Base-by-base conservation (phyloP, 2,329 filamentous ascomycete species). In the Camillea tinctor region DNA sequence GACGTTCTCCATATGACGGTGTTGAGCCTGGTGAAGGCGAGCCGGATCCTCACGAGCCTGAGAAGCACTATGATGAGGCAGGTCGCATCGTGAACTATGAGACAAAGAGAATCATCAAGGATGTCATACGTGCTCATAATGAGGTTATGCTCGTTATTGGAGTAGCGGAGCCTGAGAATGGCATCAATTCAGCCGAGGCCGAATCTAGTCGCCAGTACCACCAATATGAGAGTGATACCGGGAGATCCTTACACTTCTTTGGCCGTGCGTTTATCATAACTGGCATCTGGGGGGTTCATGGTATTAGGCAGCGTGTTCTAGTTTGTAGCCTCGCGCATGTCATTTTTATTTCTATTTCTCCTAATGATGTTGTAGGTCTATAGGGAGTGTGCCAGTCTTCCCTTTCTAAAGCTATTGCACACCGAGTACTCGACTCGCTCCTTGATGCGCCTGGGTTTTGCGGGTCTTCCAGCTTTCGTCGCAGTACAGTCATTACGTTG, bases 131-230 rank as follows among this genome's bases (percentile, higher is more conserved):
- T 55, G 80, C 84, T 9, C 84, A 87, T 66, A 87, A 87, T 64
- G 84, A 87, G 64, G 84, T 87, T 3, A 87, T 87, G 84, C 77
- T 81, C 19, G 83, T 86, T 9, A 87, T 87, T 48, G 84, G 84
- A 4, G 84, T 87, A 4, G 84, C 84, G 8, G 84, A 87, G 66
- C 81, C 84, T 15, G 84, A 87, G 56, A 80, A 79, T 55, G 69
- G 73, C 21, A 75, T 77, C 3, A 73, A 75, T 4, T 76, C 80
- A 55, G 69, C 73, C 6, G 78, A 80, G 49, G 17, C 56, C 1
- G 64, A 67, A 52, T 71, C 74, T 1, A 73, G 77, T n/a, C 72
- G 73, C 15, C 74, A 76, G 11, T 81, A 84, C 62, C 72, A 77
- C 30, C 71, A 73, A 8, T 80, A 82, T 54, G 83, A 87, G 60